Percentiles rank a stretch among this genome's conserved stretches.
Evolutionary conservation across 208 protist species (phyloP).

Genomic region (Trypanosomatidae sp.): DNA sequence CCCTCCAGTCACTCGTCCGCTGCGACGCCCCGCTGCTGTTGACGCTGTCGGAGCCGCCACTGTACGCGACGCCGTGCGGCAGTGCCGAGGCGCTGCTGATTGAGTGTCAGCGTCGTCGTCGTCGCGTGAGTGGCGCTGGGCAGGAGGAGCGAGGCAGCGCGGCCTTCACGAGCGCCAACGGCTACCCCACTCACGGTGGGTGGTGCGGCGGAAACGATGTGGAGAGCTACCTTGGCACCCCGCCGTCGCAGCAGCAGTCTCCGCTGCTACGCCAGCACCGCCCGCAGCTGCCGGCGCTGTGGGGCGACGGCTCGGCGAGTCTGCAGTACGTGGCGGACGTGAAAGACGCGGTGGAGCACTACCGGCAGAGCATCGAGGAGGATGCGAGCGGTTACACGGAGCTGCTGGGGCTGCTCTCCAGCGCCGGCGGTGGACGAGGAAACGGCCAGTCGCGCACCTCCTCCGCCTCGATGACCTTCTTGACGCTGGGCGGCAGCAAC

Average conservation of each 20-base stretch:
- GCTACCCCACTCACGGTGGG: too few relatives aligned
- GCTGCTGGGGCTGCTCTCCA: conserved; percentile 24
- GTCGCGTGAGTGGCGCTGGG: neutral
- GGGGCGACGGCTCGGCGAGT: conserved; percentile 38
- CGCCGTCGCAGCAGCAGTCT: conserved; percentile 10
- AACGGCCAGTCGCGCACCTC: neutral
- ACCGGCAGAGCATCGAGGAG: conserved; percentile 31
- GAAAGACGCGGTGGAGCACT: conserved; percentile 32
- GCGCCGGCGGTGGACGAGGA: neutral
- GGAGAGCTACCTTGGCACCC: conserved; percentile 13
- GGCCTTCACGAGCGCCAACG: too few relatives aligned
- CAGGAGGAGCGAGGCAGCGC: conserved; percentile 10
- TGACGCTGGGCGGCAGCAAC: neutral
- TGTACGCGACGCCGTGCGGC: conserved; percentile 19
- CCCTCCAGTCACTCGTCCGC: conserved; percentile 8
- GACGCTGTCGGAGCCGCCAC: conserved; percentile 24
- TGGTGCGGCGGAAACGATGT: neutral
- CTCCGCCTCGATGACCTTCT: neutral
- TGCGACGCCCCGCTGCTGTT: conserved; percentile 23
- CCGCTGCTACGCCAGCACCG: conserved; percentile 5
- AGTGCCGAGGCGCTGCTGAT: conserved; percentile 20
- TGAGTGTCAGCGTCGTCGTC: conserved; percentile 11
- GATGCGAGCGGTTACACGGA: conserved; percentile 33
- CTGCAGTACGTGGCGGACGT: conserved; percentile 40
- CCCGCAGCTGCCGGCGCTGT: conserved; percentile 39